Base-by-base conservation (phyloP, 345 rosid species). In the Eucalyptus decipiens region DNA sequence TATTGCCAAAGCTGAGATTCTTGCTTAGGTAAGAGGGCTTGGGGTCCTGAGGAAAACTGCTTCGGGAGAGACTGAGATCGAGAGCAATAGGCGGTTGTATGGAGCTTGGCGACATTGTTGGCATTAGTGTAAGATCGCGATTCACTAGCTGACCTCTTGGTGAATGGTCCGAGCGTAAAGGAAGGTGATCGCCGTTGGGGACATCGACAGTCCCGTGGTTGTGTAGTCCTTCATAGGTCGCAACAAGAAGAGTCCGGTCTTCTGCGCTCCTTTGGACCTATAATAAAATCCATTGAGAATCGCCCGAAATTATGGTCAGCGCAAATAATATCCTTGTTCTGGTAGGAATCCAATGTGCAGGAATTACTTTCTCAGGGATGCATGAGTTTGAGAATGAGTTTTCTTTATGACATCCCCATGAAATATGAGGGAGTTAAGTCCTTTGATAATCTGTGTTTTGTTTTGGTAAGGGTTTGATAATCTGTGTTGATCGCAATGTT, bases 171-270 rank as follows among this genome's bases (percentile, higher is more conserved):
- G 28, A 76, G 47, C 15, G 30, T 76, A 21, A 40, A 21, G 83
- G 83, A 76, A 40, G 30, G 16, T 11, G 47, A 40, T 76, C 83
- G 3, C 58, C 30, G 10, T 65, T 49, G 85, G 45, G 11, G 87
- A 18, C 87, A n/a, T 42, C n/a, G 7, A 51, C 76, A 0, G 37
- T 43, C 9, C 88, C 88, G 51, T 95, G 97, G 90, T 92, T 95
- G 91, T 95, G 97, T 87, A 91, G 91, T 86, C 97, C 97, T 87
- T 95, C 96, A n/a, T 95, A 95, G 2, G 91, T 95, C 80, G 92
- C 96, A 16, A 92, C 89, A 8, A 95, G 81, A 37, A 92, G 4
- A 42, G 95, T 93, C 50, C 62, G n/a, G 88, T 95, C 94, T 58
- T 91, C 95, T 67, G 21, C 48, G 87, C 93, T 91, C 52, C 97